These are phyloP conservation scores for Pyrenula aspistea DNA, from an alignment of 495 filamentous ascomycete species.

Conservation along the genomic window DNA sequence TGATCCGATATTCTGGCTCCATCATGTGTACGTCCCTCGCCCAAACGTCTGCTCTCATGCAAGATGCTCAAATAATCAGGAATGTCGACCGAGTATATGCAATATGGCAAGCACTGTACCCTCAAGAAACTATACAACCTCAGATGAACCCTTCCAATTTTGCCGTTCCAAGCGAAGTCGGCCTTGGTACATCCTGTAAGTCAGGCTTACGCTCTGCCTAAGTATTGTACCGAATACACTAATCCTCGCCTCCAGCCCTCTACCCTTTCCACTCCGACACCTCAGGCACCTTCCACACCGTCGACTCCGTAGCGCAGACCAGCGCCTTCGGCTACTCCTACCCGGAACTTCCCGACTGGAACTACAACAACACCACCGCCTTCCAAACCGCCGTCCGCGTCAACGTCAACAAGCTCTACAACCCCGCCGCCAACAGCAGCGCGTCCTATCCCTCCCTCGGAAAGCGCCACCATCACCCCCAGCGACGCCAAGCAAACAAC, in stretches of 20 bases:
- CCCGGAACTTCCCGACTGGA: neutral
- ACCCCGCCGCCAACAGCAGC: neutral
- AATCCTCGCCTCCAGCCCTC: slow-evolving; percentile 15
- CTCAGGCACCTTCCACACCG: slow-evolving; percentile 24
- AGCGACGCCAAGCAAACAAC: neutral
- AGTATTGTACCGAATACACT: slow-evolving; percentile 9
- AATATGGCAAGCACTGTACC: slow-evolving; percentile 61
- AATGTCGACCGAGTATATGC: slow-evolving; percentile 56
- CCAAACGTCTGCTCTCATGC: neutral
- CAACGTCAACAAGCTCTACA: neutral
- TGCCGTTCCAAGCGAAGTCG: neutral
- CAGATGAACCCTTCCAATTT: slow-evolving; percentile 21
- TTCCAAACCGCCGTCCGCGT: neutral
- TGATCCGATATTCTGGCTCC: slow-evolving; percentile 53
- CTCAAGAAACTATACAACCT: slow-evolving; percentile 41
- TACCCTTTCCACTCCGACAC: slow-evolving; percentile 27
- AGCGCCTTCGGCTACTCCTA: neutral
- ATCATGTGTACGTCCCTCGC: slow-evolving; percentile 9
- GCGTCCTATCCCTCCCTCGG: neutral
- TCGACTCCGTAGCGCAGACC: slow-evolving; percentile 14
- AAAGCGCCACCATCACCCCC: no score
- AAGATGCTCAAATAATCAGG: neutral
- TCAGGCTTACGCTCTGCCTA: neutral
- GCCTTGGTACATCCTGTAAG: neutral
- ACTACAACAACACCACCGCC: neutral